These are phyloP conservation scores for Fusarium concolor DNA, from an alignment of 2,329 filamentous ascomycete genomes.

Conservation along the genomic window DNA sequence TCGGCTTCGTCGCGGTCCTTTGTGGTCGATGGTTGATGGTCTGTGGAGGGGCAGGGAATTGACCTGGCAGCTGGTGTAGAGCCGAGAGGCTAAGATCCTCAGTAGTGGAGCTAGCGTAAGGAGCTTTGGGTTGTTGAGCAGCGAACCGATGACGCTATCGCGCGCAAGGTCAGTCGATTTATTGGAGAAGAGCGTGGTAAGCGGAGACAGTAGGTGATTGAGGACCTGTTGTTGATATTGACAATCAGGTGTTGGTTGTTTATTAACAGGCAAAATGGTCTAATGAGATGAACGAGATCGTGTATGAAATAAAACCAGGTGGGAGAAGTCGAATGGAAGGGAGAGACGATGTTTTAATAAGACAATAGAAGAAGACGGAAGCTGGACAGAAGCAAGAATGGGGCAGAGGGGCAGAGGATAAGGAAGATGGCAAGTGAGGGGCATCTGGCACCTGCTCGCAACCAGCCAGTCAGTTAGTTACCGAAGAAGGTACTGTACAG, in stretches of 20 bases:
- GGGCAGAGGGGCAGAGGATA: conserved; percentile 19
- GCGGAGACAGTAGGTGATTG: conserved; percentile 26
- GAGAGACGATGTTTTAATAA: conserved; percentile 22
- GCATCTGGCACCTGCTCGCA: conserved; percentile 18
- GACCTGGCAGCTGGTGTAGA: conserved; percentile 39
- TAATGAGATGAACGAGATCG: background rate
- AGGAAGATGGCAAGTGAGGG: conserved; percentile 31
- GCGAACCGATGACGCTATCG: conserved; percentile 47
- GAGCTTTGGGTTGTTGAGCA: conserved; percentile 41
- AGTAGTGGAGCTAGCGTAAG: conserved; percentile 45
- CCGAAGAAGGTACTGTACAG: background rate
- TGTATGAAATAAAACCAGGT: background rate
- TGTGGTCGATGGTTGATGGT: conserved; percentile 33
- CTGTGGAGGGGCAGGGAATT: conserved; percentile 46
- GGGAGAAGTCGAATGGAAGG: background rate
- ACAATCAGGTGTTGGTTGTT: background rate
- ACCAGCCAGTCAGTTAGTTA: conserved; percentile 12
- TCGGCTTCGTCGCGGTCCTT: conserved; percentile 35
- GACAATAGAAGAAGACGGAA: conserved; percentile 17
- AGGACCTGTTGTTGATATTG: conserved; percentile 15
- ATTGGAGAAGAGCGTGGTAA: conserved; percentile 40
- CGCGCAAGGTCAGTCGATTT: conserved; percentile 45
- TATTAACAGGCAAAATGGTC: background rate
- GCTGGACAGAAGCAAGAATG: conserved; percentile 22
- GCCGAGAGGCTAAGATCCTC: conserved; percentile 42